phyloP scores from a whole-genome alignment of 768 basidiomycete genomes.

The Gelatoporia subvermispora region DNA sequence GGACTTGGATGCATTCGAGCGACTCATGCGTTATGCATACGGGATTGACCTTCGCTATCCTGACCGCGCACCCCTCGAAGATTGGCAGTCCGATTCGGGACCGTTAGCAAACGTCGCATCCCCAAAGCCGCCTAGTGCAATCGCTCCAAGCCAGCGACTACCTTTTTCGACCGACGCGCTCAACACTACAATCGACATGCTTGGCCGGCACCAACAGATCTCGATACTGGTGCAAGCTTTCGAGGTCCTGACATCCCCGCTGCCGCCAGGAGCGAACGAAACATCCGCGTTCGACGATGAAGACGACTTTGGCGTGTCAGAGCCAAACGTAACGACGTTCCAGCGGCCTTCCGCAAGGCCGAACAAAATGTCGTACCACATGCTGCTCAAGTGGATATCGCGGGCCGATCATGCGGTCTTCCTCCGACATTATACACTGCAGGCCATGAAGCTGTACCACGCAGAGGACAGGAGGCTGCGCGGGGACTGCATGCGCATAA shows the following conservation, averaged over 20 bases:
- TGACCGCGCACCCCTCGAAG: slow-evolving; percentile 58
- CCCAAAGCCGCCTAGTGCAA: not conserved
- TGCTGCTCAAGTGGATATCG: slow-evolving; percentile 56
- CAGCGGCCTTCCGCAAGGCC: slow-evolving; percentile 44
- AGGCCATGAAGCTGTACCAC: slow-evolving; percentile 46
- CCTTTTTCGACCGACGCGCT: slow-evolving; percentile 54
- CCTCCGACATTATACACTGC: slow-evolving; percentile 61
- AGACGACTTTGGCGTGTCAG: slow-evolving; percentile 49
- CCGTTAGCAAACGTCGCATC: not conserved
- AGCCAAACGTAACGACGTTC: slow-evolving; percentile 33
- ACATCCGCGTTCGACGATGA: slow-evolving; percentile 58
- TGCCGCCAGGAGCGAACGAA: slow-evolving; percentile 45
- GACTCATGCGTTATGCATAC: slow-evolving; percentile 63
- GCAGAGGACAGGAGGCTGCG: slow-evolving; percentile 28
- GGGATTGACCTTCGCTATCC: slow-evolving; percentile 75
- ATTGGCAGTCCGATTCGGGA: slow-evolving; percentile 14
- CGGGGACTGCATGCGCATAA: slow-evolving; percentile 19
- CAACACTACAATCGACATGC: slow-evolving; percentile 68
- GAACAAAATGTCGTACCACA: slow-evolving; percentile 63
- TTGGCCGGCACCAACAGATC: slow-evolving; percentile 55
- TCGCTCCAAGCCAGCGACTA: slow-evolving; percentile 8
- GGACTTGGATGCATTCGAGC: slow-evolving; percentile 51
- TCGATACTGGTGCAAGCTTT: slow-evolving; percentile 71
- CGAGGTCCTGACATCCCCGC: slow-evolving; percentile 71
- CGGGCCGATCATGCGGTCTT: slow-evolving; percentile 43